A percentile compares a stretch with the other conserved stretches of the same genome.
Conservation (phyloP, 164 flowering plant species). For the Vitis riparia region DNA sequence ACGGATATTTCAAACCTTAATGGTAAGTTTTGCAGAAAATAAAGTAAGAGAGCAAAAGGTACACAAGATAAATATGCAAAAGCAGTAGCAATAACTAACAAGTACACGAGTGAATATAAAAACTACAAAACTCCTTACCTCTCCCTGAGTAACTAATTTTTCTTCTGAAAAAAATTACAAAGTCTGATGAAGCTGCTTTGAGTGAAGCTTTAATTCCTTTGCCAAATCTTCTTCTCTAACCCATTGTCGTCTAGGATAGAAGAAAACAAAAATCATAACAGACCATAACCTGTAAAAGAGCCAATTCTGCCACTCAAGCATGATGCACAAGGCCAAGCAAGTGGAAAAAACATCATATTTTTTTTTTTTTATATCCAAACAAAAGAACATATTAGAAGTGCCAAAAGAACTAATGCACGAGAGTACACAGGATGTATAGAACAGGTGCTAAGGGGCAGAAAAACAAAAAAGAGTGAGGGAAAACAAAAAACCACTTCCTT, state of each 20-base stretch:
- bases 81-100: neutral
- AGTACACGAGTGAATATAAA: neutral
- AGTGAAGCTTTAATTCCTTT: conserved; percentile 82
- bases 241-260: conserved; percentile 78
- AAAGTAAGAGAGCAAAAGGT: too few relatives aligned
- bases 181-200: conserved; percentile 84
- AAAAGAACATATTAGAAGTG: too few relatives aligned
- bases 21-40: too few relatives aligned
- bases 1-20: too few relatives aligned
- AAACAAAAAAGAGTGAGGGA: too few relatives aligned
- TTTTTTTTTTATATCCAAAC: neutral
- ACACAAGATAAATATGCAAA: too few relatives aligned
- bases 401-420: too few relatives aligned
- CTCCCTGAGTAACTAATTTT: conserved; percentile 79
- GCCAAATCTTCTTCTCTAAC: conserved; percentile 96
- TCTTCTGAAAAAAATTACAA: conserved; percentile 85
- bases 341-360: neutral
- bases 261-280: conserved; percentile 1
- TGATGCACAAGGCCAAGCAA: too few relatives aligned
- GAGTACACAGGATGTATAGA: too few relatives aligned
- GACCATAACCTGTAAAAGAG: neutral
- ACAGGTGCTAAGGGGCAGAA: neutral
- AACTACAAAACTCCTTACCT: conserved; percentile 44
- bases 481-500: too few relatives aligned
- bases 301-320: neutral